Evolutionary conservation across 2,329 filamentous ascomycete genomes (phyloP), one percentile per base, ranked within the genome.

Genomic region (Phaeosphaeriaceae sp.): DNA sequence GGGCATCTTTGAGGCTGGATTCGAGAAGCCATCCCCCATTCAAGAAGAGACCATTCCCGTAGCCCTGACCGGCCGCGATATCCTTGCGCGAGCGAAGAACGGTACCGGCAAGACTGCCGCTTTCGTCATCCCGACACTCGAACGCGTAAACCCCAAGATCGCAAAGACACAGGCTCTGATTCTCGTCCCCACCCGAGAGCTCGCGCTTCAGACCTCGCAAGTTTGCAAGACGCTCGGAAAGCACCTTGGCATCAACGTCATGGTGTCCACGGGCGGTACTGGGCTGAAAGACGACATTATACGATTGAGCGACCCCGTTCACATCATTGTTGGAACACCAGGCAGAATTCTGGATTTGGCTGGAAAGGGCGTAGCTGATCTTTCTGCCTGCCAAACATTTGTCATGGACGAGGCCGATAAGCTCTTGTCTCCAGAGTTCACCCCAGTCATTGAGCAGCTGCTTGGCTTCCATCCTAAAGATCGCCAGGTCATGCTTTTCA

Each of bases 371-470:
- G 94, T 99, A 60, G 95, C 95, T 64, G 95, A 99, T 80, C 86
- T 99, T 51, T 96, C 94, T 72, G 91, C 96, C 81, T 98, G 95
- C 78, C 91, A 93, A 71, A 98, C 96, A 75, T 99, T 99, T 78
- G 93, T 99, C 81, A 99, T 99, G 95, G 95, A 99, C 75, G 95
- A 99, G 80, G 95, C 95, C 55, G 95, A 99, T 81, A 99, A 99
- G 84, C 89, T 99, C 61, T 87, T 99, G 52, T 99, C 95, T 7
- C 88, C 92, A 59, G 95, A 99, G 77, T 99, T 99, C 77, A 99
- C 95, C 7, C 93, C 94, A 24, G 94, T 97, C 64, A 97, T 99
- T 68, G 96, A 99, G 80, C 93, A 99, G 78, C 86, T 99, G 22
- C 85, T 99, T 51, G 91, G 92, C 65, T 97, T 97, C 81, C 94